A percentile compares a stretch with the other conserved stretches of the same genome.
Evolutionary conservation across 202 grass and related monocot genomes (phyloP).

Genomic region (Zoysia matrella): DNA sequence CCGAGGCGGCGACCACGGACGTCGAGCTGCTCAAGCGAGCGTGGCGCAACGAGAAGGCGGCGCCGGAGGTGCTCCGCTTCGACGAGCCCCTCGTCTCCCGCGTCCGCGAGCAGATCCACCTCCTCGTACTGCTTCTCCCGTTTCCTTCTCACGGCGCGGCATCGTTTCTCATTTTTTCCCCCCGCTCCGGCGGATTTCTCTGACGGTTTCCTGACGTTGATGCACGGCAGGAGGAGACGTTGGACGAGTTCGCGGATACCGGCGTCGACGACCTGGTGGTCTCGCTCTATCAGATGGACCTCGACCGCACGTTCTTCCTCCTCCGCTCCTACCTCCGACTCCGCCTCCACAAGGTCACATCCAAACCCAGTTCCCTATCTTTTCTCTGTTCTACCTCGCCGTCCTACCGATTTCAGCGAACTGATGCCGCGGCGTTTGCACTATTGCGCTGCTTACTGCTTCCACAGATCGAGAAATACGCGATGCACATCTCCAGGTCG

Average conservation of each 20-base stretch:
- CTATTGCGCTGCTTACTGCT: neutral
- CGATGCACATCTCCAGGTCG: conserved; percentile 65
- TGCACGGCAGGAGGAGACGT: conserved; percentile 70
- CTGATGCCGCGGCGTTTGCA: neutral
- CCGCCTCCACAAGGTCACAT: conserved; percentile 73
- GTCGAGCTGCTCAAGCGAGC: conserved; percentile 78
- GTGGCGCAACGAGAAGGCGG: conserved; percentile 91
- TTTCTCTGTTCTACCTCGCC: neutral
- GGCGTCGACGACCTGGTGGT: conserved; percentile 83
- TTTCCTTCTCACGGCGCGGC: too few relatives aligned
- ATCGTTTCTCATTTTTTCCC: too few relatives aligned
- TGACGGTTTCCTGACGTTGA: neutral
- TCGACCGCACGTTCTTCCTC: conserved; percentile 83
- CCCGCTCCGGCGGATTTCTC: neutral
- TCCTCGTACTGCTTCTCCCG: conserved; percentile 48
- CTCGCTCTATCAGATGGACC: conserved; percentile 94
- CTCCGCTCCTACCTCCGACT: conserved; percentile 90
- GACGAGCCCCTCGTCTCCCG: conserved; percentile 67
- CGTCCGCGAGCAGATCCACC: conserved; percentile 84
- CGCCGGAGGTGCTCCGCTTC: conserved; percentile 83
- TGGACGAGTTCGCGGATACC: conserved; percentile 67
- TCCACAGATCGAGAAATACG: conserved; percentile 88
- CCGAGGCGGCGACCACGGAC: conserved; percentile 54
- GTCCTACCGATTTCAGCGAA: neutral
- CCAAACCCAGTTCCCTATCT: neutral